Evolutionary conservation across 805 yeast species (phyloP), one percentile per base, ranked within the genome.

Genomic region (Ascoidea asiatica): DNA sequence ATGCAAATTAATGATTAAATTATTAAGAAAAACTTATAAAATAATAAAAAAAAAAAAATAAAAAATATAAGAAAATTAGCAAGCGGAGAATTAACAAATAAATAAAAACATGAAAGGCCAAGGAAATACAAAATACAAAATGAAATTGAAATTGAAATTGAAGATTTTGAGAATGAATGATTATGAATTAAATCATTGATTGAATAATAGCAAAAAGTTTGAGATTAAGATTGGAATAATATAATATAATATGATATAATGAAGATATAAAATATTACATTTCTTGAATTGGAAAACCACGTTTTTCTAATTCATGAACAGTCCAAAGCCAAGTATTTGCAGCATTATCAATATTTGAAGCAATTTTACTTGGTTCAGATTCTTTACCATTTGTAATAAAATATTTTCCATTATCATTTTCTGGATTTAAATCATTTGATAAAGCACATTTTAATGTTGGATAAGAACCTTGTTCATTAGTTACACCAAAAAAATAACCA

Each of bases 301-400:
- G 66, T 48, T 74, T 70, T 40, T 72, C 64, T 43, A 84, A 57
- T 55, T 80, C 72, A 39, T 67, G 71, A 1, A 75, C 71, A 0
- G 90, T 80, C 94, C 94, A 84, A 13, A 78, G 75, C 89, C 94
- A 85, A 35, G 81, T 77, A 40, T 76, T 64, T 4, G 79, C 78
- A 1, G 84, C 83, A 51, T 73, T 75, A 45, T 76, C 75, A 58
- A 72, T 59, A 54, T 69, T 76, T 11, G 57, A 52, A 0, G 90
- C 85, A 3, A 81, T 66, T 21, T 57, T 54, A 39, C 87, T 77
- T 3, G 90, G 81, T 18, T 61, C 60, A 1, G 72, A 58, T 49
- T 73, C 75, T 2, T 59, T 57, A 1, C 89, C 92, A 37, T 70
- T 75, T 3, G 83, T 69, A 19, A 75, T 72, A 51, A 70, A 81